phyloP scores from a whole-genome alignment of 1,284 basidiomycete species.

The Neolentinus lepideus region DNA sequence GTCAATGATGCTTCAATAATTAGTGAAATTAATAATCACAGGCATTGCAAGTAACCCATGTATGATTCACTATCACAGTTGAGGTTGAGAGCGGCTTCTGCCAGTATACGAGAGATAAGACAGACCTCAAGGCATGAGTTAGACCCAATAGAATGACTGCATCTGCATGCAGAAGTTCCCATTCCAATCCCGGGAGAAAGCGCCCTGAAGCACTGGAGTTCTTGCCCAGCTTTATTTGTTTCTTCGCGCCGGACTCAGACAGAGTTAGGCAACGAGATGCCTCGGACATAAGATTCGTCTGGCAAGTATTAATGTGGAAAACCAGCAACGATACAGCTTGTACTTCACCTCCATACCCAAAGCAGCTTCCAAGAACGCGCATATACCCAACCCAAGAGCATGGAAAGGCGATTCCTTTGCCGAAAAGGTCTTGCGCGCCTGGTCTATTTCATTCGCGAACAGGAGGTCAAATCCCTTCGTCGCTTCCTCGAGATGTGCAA shows the following conservation, averaged over 20 bases:
- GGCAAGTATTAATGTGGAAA: constrained; percentile 3
- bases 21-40: constrained; percentile 33
- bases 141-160: constrained; percentile 61
- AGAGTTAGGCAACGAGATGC: constrained; percentile 46
- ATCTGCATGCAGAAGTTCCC: constrained; percentile 68
- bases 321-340: constrained; percentile 1
- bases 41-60: constrained; percentile 71
- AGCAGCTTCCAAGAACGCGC: constrained; percentile 68
- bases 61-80: constrained; percentile 52
- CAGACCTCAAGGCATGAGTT: constrained; percentile 60
- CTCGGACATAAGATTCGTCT: constrained; percentile 48
- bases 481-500: constrained; percentile 40
- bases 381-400: constrained; percentile 62
- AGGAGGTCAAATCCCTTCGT: constrained; percentile 57
- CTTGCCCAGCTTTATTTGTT: constrained; percentile 35
- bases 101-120: constrained; percentile 3
- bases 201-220: constrained; percentile 26
- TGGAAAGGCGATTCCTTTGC: constrained; percentile 57
- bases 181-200: constrained; percentile 60
- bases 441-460: constrained; percentile 57
- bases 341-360: constrained; percentile 70
- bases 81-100: constrained; percentile 5
- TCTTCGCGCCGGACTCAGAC: constrained; percentile 56
- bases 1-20: constrained; percentile 3
- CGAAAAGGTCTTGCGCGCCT: constrained; percentile 44